These are phyloP conservation scores for Chalaropsis ovoidea DNA, from an alignment of 2,329 filamentous ascomycete species.

Conservation along the genomic window DNA sequence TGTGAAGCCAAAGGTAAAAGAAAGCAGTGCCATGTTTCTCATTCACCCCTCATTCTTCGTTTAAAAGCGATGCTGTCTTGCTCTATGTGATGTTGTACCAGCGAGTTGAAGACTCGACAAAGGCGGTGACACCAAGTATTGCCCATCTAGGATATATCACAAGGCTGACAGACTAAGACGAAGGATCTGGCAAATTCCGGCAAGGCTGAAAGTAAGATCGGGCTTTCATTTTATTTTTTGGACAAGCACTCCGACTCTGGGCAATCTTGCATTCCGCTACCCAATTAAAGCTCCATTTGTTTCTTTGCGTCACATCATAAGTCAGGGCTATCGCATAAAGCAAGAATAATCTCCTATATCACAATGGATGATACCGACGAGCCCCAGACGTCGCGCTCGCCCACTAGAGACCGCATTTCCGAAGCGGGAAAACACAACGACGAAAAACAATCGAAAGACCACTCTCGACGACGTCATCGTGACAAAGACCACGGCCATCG, in stretches of 20 bases:
- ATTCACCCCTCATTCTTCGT: not conserved
- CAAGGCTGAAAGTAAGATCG: slow-evolving; percentile 5
- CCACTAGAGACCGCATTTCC: not conserved
- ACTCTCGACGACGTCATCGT: not conserved
- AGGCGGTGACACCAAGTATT: slow-evolving; percentile 11
- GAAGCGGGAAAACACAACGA: not conserved
- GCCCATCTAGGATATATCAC: not conserved
- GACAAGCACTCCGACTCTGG: not conserved
- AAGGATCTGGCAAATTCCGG: not conserved
- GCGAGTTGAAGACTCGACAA: not conserved
- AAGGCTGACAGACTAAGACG: not conserved
- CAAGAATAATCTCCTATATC: not conserved
- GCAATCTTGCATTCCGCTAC: too few species aligned
- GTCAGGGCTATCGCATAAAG: not conserved
- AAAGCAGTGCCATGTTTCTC: not conserved
- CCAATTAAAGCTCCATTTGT: not conserved
- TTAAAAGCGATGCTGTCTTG: slow-evolving; percentile 12
- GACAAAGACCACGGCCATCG: slow-evolving; percentile 1
- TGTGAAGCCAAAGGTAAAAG: not conserved
- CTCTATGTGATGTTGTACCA: not conserved
- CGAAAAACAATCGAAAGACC: not conserved
- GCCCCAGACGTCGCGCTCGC: not conserved
- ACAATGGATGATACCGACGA: slow-evolving; percentile 4
- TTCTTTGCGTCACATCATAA: too few species aligned
- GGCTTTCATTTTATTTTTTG: not conserved